Percentiles rank a stretch among this genome's conserved stretches.
Conservation (phyloP, 768 basidiomycete species). For the Phallus indusiatus region DNA sequence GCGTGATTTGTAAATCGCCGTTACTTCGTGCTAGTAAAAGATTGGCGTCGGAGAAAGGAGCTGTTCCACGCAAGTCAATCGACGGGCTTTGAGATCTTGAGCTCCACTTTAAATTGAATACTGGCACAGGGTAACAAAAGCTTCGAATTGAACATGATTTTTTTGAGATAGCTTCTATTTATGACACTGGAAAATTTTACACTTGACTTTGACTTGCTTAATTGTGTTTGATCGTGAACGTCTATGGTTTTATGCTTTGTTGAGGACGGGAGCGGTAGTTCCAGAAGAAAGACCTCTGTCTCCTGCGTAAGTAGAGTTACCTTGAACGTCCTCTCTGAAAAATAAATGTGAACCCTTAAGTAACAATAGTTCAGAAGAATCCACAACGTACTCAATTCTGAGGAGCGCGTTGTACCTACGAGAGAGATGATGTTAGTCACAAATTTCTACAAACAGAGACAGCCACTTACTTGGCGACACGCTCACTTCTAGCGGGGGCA, state of each 20-base stretch:
- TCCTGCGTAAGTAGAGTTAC: slow-evolving; percentile 63
- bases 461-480: slow-evolving; percentile 71
- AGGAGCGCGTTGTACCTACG: slow-evolving; percentile 63
- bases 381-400: slow-evolving; percentile 70
- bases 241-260: slow-evolving; percentile 42
- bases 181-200: not conserved
- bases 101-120: too few relatives aligned
- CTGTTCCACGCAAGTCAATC: too few relatives aligned
- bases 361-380: slow-evolving; percentile 8
- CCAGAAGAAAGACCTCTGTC: slow-evolving; percentile 75
- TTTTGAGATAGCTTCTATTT: not conserved
- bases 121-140: too few relatives aligned
- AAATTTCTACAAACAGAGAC: not conserved
- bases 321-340: slow-evolving; percentile 64
- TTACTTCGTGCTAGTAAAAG: too few relatives aligned
- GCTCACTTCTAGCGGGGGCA: slow-evolving; percentile 92
- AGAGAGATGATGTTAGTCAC: not conserved
- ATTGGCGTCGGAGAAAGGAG: too few relatives aligned
- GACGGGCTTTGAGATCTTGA: too few relatives aligned
- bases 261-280: slow-evolving; percentile 56
- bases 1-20: too few relatives aligned
- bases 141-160: not conserved
- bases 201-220: not conserved
- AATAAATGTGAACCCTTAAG: slow-evolving; percentile 6
- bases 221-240: not conserved